Evolutionary conservation across 2,329 filamentous ascomycete genomes (phyloP).

Genomic region (Sclerotinia nivalis): DNA sequence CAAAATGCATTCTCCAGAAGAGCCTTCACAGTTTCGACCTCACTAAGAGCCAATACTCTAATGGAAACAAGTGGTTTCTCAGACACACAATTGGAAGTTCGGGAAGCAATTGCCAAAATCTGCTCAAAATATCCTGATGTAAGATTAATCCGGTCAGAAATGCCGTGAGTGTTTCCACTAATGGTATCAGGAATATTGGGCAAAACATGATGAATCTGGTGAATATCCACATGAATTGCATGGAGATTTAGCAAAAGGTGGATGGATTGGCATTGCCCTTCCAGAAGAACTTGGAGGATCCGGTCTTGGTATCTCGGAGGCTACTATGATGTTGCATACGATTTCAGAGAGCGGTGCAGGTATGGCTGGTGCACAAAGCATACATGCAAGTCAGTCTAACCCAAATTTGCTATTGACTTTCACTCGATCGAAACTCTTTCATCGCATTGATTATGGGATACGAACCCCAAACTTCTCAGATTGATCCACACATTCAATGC

Average conservation of each 20-base stretch:
- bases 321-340: slow-evolving; percentile 85
- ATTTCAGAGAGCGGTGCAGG: slow-evolving; percentile 76
- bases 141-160: slow-evolving; percentile 26
- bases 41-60: slow-evolving; percentile 43
- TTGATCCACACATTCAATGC: not conserved
- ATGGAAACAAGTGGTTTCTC: slow-evolving; percentile 76
- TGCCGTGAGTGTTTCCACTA: not conserved
- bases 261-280: slow-evolving; percentile 80
- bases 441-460: not conserved
- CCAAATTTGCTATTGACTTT: not conserved
- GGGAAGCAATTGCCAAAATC: slow-evolving; percentile 67
- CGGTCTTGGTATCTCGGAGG: slow-evolving; percentile 76
- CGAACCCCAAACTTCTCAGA: not conserved
- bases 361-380: slow-evolving; percentile 67
- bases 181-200: slow-evolving; percentile 63
- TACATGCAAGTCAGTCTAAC: slow-evolving; percentile 51
- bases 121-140: slow-evolving; percentile 68
- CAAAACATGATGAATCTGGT: slow-evolving; percentile 67
- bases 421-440: no score
- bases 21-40: slow-evolving; percentile 32
- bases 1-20: slow-evolving; percentile 13
- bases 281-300: slow-evolving; percentile 74
- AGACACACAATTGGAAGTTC: slow-evolving; percentile 70
- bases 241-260: slow-evolving; percentile 69
- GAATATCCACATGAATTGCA: slow-evolving; percentile 76